phyloP scores from a whole-genome alignment of 2,329 filamentous ascomycete genomes.

The Aspergillus oerlinghausenensis region DNA sequence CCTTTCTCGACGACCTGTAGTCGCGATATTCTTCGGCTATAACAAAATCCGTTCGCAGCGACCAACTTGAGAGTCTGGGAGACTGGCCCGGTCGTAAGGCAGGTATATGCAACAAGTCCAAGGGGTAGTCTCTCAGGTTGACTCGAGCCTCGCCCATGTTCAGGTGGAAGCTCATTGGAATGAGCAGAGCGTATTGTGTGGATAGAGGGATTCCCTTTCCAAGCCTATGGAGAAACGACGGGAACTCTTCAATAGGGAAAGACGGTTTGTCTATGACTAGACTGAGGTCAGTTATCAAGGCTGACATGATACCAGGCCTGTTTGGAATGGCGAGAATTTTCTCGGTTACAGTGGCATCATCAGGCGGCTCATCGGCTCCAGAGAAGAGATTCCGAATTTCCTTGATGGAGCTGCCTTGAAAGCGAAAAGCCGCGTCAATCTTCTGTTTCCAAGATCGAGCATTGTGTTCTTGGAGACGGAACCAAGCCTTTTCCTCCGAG shows the following conservation, averaged over 20 bases:
- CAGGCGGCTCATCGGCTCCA: constrained; percentile 73
- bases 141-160: constrained; percentile 86
- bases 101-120: constrained; percentile 88
- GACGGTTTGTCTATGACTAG: constrained; percentile 87
- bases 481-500: constrained; percentile 69
- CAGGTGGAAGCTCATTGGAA: constrained; percentile 85
- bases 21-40: constrained; percentile 90
- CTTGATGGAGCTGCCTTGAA: constrained; percentile 68
- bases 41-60: constrained; percentile 85
- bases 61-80: constrained; percentile 72
- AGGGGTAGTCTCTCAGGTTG: constrained; percentile 86
- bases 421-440: constrained; percentile 70
- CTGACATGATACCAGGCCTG: constrained; percentile 75
- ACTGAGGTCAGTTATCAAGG: constrained; percentile 77
- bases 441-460: constrained; percentile 87
- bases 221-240: constrained; percentile 77
- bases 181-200: constrained; percentile 82
- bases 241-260: constrained; percentile 76
- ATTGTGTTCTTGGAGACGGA: constrained; percentile 73
- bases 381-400: constrained; percentile 77
- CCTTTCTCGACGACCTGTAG: constrained; percentile 70
- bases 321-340: constrained; percentile 80
- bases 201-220: constrained; percentile 96
- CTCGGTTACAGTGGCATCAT: constrained; percentile 78
- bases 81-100: constrained; percentile 75